Base-by-base conservation (phyloP, 371 early-diverging fungal genomes). In the Encephalitozoon intestinalis region DNA sequence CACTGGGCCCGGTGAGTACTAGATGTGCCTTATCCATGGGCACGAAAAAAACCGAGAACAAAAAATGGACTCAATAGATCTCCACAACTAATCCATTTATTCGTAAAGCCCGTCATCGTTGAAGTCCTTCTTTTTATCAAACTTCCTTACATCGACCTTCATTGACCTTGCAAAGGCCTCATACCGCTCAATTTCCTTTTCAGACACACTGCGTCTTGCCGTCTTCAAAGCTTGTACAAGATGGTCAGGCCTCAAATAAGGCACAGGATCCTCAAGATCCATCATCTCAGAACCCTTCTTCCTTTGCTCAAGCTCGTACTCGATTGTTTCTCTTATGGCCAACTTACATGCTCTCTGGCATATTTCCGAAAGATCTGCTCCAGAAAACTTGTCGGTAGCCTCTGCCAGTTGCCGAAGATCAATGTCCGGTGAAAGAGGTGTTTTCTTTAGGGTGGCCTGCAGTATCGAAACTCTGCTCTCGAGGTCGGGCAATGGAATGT, bases 321-420 rank as follows among this genome's bases (percentile, higher is more conserved):
- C 94, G 83, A 99, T 97, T 84, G 90, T 90, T 86, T 96, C 94
- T 78, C 97, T 91, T 77, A 99, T 95, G 40, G 99, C 99, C 28
- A 96, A 88, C 86, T 98, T 99, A 84, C 94, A 92, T 39, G 97
- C 95, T 77, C 96, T 90, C 87, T 98, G 99, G 87, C 97, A 97
- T 78, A 99, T 95, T 87, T 98, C 98, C 28, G 95, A 92, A 79
- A 99, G 86, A 89, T 99, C 99, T 51, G 99, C 99, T 83, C 97
- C 99, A 76, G 94, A 94, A 89, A 95, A 98, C 30, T 96, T 96
- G 71, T 91, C 89, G 5, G 96, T 93, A 67, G 87, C 86, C 79
- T 92, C 90, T 76, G 97, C 93, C 73, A 97, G 88, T 69, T 89
- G 89, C 28, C 63, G 79, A 52, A 98, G 87, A 80, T 96, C 91